Percentiles rank a stretch among this genome's conserved stretches.
Conservation (phyloP, 352 stramenopile genomes). For the Phytophthora fragariae region DNA sequence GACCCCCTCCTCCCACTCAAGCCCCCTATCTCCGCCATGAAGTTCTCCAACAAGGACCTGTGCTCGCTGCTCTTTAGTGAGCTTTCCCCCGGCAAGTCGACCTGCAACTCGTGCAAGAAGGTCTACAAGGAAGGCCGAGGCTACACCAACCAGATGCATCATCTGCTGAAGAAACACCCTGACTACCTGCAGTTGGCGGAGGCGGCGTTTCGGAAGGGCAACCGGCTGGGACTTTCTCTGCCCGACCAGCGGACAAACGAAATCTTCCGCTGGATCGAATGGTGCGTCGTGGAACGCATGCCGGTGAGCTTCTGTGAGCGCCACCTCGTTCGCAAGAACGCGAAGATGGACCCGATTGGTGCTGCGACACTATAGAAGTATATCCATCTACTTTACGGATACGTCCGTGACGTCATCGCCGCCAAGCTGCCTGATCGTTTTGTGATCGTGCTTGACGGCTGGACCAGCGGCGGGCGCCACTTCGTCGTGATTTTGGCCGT, state of each 20-base stretch:
- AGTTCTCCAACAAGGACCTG: background rate
- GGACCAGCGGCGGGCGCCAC: background rate
- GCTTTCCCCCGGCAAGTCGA: background rate
- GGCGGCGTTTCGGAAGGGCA: background rate
- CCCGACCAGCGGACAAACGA: constrained; percentile 10
- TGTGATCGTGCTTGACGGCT: background rate
- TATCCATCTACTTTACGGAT: background rate
- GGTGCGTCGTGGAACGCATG: constrained; percentile 1
- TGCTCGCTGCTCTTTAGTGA: background rate
- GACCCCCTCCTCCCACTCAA: no score
- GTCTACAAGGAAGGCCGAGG: background rate
- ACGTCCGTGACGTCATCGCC: constrained; percentile 7
- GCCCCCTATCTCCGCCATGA: background rate
- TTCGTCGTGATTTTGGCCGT: constrained; percentile 1
- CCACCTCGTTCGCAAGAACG: background rate
- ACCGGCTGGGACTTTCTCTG: background rate
- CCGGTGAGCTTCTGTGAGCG: constrained; percentile 8
- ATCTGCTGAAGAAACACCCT: background rate
- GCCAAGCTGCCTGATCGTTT: constrained; percentile 4
- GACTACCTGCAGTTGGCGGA: background rate
- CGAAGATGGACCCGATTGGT: constrained; percentile 4
- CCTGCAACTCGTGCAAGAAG: background rate
- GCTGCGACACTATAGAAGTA: background rate
- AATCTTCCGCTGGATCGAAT: constrained; percentile 8
- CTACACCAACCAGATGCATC: constrained; percentile 4